Evolutionary conservation across 768 basidiomycete species (phyloP).

Genomic region (Leccinum subgranulosum): DNA sequence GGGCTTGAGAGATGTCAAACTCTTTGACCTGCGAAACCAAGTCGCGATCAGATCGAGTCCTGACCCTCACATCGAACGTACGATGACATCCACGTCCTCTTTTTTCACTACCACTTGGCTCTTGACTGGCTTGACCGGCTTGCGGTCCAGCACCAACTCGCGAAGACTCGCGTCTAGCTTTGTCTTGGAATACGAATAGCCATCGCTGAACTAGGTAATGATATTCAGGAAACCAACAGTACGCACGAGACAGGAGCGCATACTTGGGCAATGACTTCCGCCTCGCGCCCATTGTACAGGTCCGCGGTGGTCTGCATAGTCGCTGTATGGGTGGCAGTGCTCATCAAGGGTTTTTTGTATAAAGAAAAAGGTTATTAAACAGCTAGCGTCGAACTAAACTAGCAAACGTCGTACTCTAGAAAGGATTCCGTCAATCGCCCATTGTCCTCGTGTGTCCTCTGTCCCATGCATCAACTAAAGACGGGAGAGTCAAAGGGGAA

Average conservation of each 20-base stretch:
- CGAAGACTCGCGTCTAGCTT: constrained; percentile 40
- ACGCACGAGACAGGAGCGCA: neutral
- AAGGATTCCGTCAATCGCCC: constrained; percentile 17
- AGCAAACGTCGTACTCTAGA: constrained; percentile 26
- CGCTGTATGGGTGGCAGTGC: constrained; percentile 21
- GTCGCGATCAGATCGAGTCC: constrained; percentile 2
- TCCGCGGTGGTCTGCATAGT: constrained; percentile 21
- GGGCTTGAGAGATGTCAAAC: constrained; percentile 25
- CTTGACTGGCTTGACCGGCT: constrained; percentile 51
- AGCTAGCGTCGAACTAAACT: constrained; percentile 29
- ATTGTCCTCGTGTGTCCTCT: constrained; percentile 17
- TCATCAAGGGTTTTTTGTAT: constrained; percentile 12
- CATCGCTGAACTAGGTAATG: constrained; percentile 46
- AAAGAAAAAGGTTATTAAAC: constrained; percentile 25
- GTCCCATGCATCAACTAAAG: constrained; percentile 16
- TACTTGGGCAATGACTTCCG: constrained; percentile 29
- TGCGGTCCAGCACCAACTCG: constrained; percentile 47
- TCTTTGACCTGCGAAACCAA: constrained; percentile 26
- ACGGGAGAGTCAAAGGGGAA: constrained; percentile 9
- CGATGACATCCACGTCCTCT: constrained; percentile 29
- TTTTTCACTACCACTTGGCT: constrained; percentile 19
- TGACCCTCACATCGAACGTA: constrained; percentile 13
- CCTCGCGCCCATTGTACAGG: constrained; percentile 29
- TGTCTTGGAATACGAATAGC: constrained; percentile 42
- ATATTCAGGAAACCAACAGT: constrained; percentile 32